phyloP scores from a whole-genome alignment of 2,329 filamentous ascomycete genomes.

The Ophiostoma sp. region DNA sequence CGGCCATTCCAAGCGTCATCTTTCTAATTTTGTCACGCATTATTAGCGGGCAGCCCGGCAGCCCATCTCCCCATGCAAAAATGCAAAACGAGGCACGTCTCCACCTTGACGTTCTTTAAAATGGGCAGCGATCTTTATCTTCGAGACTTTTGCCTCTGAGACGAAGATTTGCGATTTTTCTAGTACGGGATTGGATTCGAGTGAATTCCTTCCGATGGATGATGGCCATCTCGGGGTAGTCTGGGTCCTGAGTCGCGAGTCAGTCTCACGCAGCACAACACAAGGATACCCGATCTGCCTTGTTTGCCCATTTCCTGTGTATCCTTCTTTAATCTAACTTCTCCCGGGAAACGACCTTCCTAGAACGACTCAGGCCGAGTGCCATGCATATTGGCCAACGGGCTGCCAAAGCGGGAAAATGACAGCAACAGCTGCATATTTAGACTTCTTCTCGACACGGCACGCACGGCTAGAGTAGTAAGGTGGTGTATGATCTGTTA shows the following conservation, averaged over 20 bases:
- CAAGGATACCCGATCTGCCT: neutral
- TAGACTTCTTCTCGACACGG: too few relatives aligned
- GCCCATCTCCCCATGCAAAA: neutral
- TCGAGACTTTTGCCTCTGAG: neutral
- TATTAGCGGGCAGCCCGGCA: neutral
- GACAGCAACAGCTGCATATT: neutral
- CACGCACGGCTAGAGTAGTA: too few relatives aligned
- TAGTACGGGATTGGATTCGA: neutral
- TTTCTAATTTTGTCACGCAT: too few relatives aligned
- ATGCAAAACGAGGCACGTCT: neutral
- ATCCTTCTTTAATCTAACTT: neutral
- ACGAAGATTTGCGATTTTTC: neutral
- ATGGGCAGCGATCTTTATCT: slow-evolving; percentile 2
- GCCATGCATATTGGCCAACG: neutral
- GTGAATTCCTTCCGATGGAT: neutral
- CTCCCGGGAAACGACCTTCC: neutral
- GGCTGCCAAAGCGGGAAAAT: neutral
- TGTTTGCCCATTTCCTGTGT: neutral
- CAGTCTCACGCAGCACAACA: neutral
- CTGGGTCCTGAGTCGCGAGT: neutral
- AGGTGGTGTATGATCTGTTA: too few relatives aligned
- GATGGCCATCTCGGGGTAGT: neutral
- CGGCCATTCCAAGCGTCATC: too few relatives aligned
- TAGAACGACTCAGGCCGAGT: slow-evolving; percentile 5
- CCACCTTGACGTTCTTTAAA: neutral